phyloP scores from a whole-genome alignment of 1,284 basidiomycete species.

The Boletus semigastroideus region DNA sequence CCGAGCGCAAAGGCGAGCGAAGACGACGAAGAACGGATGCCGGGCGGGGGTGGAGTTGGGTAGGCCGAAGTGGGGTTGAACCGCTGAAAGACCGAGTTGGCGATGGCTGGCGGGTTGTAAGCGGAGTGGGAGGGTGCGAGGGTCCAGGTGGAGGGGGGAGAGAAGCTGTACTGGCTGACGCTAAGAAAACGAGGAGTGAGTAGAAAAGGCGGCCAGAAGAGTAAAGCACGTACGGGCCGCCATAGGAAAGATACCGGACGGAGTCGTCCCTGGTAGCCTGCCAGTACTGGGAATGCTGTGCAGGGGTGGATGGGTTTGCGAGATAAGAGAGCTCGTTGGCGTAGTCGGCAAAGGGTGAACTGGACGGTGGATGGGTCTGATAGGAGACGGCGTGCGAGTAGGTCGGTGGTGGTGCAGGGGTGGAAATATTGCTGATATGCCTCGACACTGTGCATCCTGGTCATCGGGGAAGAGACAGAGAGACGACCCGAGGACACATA shows the following conservation, averaged over 20 bases:
- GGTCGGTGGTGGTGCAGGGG: conserved; percentile 55
- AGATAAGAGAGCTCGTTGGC: conserved; percentile 33
- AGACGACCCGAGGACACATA: conserved; percentile 43
- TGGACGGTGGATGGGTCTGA: conserved; percentile 44
- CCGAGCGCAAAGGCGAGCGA: conserved; percentile 73
- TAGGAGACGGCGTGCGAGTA: conserved; percentile 45
- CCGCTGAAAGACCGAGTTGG: conserved; percentile 62
- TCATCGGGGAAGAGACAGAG: conserved; percentile 17
- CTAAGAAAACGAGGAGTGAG: conserved; percentile 14
- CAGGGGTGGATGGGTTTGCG: conserved; percentile 29
- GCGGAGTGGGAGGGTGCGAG: conserved; percentile 43
- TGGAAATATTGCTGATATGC: conserved; percentile 59
- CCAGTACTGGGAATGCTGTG: conserved; percentile 33
- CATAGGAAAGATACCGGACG: conserved; percentile 31
- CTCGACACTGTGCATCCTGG: conserved; percentile 50
- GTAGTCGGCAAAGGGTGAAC: conserved; percentile 34
- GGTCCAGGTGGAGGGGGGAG: conserved; percentile 37
- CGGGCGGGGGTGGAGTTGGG: conserved; percentile 66
- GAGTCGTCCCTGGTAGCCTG: conserved; percentile 33
- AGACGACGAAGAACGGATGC: conserved; percentile 61
- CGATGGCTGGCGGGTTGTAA: conserved; percentile 47
- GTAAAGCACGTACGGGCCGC: conserved; percentile 23
- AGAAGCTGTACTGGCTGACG: conserved; percentile 40
- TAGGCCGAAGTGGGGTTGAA: conserved; percentile 57
- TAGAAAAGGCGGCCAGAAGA: not conserved